Base-by-base conservation (phyloP, 2,329 filamentous ascomycete genomes). In the Penicillium sp. region DNA sequence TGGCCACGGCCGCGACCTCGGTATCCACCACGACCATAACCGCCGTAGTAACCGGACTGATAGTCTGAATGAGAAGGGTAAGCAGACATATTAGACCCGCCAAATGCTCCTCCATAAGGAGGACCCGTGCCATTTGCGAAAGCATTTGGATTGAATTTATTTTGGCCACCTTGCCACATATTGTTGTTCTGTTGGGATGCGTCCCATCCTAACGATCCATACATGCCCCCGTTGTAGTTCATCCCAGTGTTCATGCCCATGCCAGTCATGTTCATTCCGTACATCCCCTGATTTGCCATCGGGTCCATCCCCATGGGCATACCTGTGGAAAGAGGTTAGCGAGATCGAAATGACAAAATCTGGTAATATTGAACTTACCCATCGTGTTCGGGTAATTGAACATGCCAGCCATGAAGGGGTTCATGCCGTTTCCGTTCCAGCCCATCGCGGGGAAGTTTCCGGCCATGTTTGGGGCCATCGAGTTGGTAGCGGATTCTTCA, bases 91-190 rank as follows among this genome's bases (percentile, higher is more conserved):
- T 88, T 84, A 82, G 81, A 83, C 68, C 79, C 78, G 78, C 80
- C 79, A 78, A 83, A 90, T 80, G 87, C 87, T 85, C 84, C 83
- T 80, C 88, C 88, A 86, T 85, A 91, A 80, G 90, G 88, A 89
- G 87, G 86, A 82, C 86, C 87, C 85, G 90, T 90, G 83, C 86
- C 86, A 83, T 83, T 76, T 78, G 85, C 73, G 72, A 79, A 84
- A 85, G 86, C 86, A 89, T 86, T 91, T 89, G 86, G 84, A 84
- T 88, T 92, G 87, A 86, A 91, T 89, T 90, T 91, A 90, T 90
- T 88, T 88, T 89, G 88, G 83, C 86, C 85, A 83, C 86, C 85
- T 87, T 88, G 89, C 89, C 88, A 91, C 83, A 87, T 76, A 56
- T 51, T 51, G 76, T 73, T 77, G 72, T 76, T 86, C 81, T 90